Evolutionary conservation across 768 basidiomycete species (phyloP).

Genomic region (Hygrocybe punicea): DNA sequence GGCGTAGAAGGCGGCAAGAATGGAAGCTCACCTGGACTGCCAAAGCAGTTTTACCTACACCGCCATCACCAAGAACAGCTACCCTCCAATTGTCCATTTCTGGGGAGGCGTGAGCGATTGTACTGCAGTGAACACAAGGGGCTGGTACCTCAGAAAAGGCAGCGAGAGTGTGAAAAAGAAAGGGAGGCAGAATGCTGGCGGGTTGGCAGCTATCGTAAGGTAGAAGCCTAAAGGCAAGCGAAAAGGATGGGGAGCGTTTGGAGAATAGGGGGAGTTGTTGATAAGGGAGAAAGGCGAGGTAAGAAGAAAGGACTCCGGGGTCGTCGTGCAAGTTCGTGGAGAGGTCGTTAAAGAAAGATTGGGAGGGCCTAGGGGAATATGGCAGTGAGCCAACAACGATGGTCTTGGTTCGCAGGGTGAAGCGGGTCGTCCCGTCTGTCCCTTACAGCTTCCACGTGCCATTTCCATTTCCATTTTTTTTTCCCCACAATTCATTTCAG

Average conservation of each 20-base stretch:
- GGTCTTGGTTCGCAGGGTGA: not conserved
- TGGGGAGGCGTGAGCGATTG: slow-evolving; percentile 14
- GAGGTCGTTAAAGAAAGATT: slow-evolving; percentile 44
- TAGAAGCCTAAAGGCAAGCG: slow-evolving; percentile 14
- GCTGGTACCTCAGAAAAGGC: slow-evolving; percentile 13
- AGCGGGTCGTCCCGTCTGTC: slow-evolving; percentile 3
- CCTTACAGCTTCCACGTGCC: not conserved
- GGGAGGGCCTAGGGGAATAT: slow-evolving; percentile 27
- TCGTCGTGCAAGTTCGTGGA: slow-evolving; percentile 68
- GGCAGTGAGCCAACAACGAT: slow-evolving; percentile 1
- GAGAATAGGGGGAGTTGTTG: slow-evolving; percentile 20
- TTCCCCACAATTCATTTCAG: not conserved
- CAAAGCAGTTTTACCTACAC: slow-evolving; percentile 94
- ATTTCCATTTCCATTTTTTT: not conserved
- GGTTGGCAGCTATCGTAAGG: slow-evolving; percentile 12
- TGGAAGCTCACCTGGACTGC: slow-evolving; percentile 78
- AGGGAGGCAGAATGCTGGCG: slow-evolving; percentile 12
- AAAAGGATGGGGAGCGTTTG: slow-evolving; percentile 11
- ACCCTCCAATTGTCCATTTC: slow-evolving; percentile 94
- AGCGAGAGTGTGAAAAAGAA: slow-evolving; percentile 15
- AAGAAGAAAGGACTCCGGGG: slow-evolving; percentile 45
- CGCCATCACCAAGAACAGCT: slow-evolving; percentile 93
- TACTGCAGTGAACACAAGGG: not conserved
- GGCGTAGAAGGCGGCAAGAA: slow-evolving; percentile 2
- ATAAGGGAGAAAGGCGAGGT: slow-evolving; percentile 28